phyloP scores from a whole-genome alignment of 768 basidiomycete genomes.

The Suillus sp. region DNA sequence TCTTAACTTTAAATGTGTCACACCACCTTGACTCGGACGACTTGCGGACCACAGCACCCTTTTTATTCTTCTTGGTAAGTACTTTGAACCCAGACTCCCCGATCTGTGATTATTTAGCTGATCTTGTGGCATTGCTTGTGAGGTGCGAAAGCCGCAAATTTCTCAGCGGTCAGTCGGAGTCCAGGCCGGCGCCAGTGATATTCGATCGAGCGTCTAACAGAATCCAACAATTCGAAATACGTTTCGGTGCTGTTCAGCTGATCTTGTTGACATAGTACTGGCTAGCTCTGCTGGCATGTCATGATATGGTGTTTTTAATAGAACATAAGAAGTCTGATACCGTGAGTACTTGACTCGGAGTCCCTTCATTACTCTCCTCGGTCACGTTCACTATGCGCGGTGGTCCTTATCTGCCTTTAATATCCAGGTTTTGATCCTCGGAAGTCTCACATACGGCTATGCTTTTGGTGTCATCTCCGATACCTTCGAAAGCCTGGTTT shows the following conservation, averaged over 20 bases:
- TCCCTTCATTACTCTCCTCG: background rate
- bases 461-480: conserved; percentile 7
- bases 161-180: background rate
- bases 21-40: too few relatives aligned
- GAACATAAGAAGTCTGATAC: background rate
- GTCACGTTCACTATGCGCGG: background rate
- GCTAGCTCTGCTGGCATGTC: background rate
- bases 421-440: conserved; percentile 5
- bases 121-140: background rate
- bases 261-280: background rate
- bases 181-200: too few relatives aligned
- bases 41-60: too few relatives aligned
- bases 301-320: background rate
- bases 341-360: background rate
- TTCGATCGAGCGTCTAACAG: background rate
- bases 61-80: background rate
- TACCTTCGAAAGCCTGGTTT: conserved; percentile 7
- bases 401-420: conserved; percentile 8
- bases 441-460: conserved; percentile 9
- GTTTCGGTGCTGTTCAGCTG: conserved; percentile 6
- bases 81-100: too few relatives aligned
- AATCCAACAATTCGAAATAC: background rate
- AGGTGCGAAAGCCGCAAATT: background rate
- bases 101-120: background rate
- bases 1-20: background rate